phyloP scores from a whole-genome alignment of 2,329 filamentous ascomycete genomes.

The Ascochyta rabiei region DNA sequence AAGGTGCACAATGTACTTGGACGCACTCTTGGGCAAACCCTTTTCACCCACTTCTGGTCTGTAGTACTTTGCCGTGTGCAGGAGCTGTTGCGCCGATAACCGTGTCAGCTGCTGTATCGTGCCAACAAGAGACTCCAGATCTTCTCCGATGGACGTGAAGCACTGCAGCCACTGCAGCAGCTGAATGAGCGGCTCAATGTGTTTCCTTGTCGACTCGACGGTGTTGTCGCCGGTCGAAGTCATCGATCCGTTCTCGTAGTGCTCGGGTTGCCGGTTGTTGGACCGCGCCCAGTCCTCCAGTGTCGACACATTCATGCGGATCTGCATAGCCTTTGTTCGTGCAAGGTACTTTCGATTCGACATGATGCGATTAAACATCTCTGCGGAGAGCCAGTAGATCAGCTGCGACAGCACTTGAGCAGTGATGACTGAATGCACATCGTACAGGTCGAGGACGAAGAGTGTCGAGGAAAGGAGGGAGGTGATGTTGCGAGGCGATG shows the following conservation, averaged over 20 bases:
- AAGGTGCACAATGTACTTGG: conserved; percentile 82
- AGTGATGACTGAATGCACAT: conserved; percentile 95
- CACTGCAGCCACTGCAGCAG: conserved; percentile 97
- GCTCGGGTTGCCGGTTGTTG: conserved; percentile 93
- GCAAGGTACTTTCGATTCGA: conserved; percentile 93
- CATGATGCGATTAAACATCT: conserved; percentile 98
- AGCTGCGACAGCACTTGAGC: conserved; percentile 91
- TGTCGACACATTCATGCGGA: conserved; percentile 96
- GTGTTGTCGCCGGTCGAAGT: conserved; percentile 84
- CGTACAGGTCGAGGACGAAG: conserved; percentile 97
- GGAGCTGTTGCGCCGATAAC: conserved; percentile 83
- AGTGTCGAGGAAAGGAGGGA: conserved; percentile 93
- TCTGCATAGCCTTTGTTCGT: conserved; percentile 98
- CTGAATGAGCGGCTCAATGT: conserved; percentile 90
- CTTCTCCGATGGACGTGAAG: conserved; percentile 91
- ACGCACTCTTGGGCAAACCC: conserved; percentile 82
- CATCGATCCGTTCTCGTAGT: conserved; percentile 92
- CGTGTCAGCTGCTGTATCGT: conserved; percentile 88
- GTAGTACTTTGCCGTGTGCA: conserved; percentile 92
- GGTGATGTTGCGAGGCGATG: conserved; percentile 92
- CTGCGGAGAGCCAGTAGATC: conserved; percentile 93
- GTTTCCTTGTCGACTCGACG: conserved; percentile 79
- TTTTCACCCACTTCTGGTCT: conserved; percentile 95
- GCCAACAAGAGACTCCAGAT: conserved; percentile 83
- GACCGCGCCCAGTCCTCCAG: conserved; percentile 94